Base-by-base conservation (phyloP, 306 rosid genomes). In the Prosopis cineraria region DNA sequence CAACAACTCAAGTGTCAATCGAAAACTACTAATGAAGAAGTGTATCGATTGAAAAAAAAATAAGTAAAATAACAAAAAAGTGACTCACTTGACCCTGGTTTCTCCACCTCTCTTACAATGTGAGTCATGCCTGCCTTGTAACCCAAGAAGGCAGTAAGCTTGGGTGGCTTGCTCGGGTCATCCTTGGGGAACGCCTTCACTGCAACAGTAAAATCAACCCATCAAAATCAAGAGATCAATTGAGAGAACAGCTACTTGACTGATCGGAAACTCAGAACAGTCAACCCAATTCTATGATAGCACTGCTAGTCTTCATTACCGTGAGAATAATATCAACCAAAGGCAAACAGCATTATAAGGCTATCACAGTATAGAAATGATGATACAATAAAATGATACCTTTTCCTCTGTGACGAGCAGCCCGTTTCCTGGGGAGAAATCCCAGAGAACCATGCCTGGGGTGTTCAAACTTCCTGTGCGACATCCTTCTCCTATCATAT, bases 51-150 rank as follows among this genome's bases (percentile, higher is more conserved):
- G 14, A 43, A 41, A 16, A 43, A 41, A 16, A 27, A 24, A 33
- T 1, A 39, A 56, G 53, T 6, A 16, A 0, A 0, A 16, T 1
- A 1, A 27, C 43, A 14, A 70, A 20, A 70, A 20, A 45, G 7
- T 0, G 0, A 40, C 91, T 45, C 44, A 93, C 97, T 90, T 19
- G 97, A 93, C 50, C 97, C 96, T 0, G 97, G 93, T 22, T 93
- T 93, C 85, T 93, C 93, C 5, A 93, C 97, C 69, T 93, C 97
- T 60, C 97, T 78, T 3, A 93, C 97, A 82, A 93, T 89, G 81
- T 93, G 97, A 16, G 97, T 93, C 96, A 93, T 93, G 50, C 96
- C 91, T 64, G 97, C 97, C 91, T 93, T 93, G 86, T 93, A 90
- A 47, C 96, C 96, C 76, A 90, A 72, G 36, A 93, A 93, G 27